phyloP scores from a whole-genome alignment of 2,329 filamentous ascomycete genomes.

The Alternaria infectoria region DNA sequence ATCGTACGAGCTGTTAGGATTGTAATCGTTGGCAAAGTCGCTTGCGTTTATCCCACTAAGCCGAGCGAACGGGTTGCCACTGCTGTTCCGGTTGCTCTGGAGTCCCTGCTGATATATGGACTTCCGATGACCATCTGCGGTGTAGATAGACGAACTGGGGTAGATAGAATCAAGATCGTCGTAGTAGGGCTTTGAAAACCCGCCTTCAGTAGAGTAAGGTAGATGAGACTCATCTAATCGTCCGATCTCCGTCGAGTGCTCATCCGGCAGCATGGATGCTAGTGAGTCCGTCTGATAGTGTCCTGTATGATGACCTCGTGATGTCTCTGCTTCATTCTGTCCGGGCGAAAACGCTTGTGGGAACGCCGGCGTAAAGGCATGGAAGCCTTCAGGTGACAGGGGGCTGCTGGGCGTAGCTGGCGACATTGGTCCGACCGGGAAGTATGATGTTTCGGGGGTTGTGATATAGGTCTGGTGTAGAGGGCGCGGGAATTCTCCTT shows the following conservation, averaged over 20 bases:
- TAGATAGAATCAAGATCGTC: constrained; percentile 40
- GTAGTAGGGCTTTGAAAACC: constrained; percentile 30
- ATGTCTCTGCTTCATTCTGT: constrained; percentile 12
- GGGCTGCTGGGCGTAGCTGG: constrained; percentile 25
- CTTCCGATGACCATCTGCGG: constrained; percentile 24
- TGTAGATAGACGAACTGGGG: constrained; percentile 42
- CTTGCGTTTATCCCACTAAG: constrained; percentile 21
- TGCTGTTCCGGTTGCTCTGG: constrained; percentile 25
- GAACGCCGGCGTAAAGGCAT: neutral
- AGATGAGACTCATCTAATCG: constrained; percentile 13
- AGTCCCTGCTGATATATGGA: constrained; percentile 31
- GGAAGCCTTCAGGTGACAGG: constrained; percentile 5
- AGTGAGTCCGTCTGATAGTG: constrained; percentile 23
- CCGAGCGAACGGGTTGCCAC: constrained; percentile 28
- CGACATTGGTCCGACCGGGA: constrained; percentile 24
- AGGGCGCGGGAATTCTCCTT: constrained; percentile 27
- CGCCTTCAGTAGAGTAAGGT: constrained; percentile 16
- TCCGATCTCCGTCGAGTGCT: constrained; percentile 28
- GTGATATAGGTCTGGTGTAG: constrained; percentile 26
- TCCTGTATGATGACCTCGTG: neutral
- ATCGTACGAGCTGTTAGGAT: constrained; percentile 19
- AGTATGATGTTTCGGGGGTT: constrained; percentile 23
- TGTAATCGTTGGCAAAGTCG: constrained; percentile 21
- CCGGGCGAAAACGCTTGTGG: constrained; percentile 3
- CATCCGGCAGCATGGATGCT: constrained; percentile 40